phyloP scores from a whole-genome alignment of 139 green algal species.

The Chlorella sp. region DNA sequence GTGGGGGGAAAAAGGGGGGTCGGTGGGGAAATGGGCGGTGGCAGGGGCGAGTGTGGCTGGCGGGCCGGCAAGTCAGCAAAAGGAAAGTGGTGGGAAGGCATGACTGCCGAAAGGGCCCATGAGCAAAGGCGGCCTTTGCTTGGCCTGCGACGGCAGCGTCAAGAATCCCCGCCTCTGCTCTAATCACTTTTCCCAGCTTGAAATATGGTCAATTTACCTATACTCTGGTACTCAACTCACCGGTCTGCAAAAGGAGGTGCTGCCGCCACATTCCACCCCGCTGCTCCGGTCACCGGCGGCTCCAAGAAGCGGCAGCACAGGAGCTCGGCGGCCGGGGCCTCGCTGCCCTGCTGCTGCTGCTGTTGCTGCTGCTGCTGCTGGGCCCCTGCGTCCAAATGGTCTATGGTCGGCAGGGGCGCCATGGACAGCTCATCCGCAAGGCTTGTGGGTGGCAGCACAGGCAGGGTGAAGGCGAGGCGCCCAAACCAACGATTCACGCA shows the following conservation, averaged over 20 bases:
- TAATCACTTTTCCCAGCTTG: neutral
- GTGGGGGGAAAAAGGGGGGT: too few species aligned
- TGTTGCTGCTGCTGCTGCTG: neutral
- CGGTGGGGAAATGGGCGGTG: too few species aligned
- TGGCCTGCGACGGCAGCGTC: neutral
- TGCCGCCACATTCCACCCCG: neutral
- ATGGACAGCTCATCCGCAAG: neutral
- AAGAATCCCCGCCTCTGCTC: neutral
- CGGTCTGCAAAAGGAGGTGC: neutral
- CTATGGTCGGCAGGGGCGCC: neutral
- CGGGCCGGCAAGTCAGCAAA: too few species aligned
- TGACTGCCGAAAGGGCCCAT: too few species aligned
- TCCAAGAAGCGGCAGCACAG: conserved; percentile 11
- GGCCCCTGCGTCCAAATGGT: neutral
- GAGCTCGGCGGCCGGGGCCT: neutral
- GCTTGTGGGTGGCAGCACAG: neutral
- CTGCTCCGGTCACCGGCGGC: neutral
- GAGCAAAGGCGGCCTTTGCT: too few species aligned
- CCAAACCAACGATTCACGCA: conserved; percentile 12
- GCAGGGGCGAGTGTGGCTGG: too few species aligned
- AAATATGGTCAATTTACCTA: too few species aligned
- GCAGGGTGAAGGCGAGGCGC: neutral
- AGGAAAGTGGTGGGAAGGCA: too few species aligned
- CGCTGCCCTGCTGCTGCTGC: neutral
- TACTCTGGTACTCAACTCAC: neutral